Percentiles rank a stretch among this genome's conserved stretches.
Conservation (phyloP, 2,329 filamentous ascomycete genomes). For the Bimuria novae-zelandiae region DNA sequence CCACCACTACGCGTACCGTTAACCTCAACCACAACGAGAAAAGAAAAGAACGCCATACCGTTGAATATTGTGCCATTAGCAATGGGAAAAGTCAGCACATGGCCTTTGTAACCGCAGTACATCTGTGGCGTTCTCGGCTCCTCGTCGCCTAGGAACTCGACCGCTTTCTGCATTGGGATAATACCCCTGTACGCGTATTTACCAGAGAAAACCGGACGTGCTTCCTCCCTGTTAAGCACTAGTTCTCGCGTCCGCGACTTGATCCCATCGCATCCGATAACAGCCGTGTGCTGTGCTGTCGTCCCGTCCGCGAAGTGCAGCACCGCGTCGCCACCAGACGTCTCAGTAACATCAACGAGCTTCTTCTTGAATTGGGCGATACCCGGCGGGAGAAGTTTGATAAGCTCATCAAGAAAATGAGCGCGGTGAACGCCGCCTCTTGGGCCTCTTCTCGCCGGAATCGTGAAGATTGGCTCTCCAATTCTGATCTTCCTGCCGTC, state of each 20-base stretch:
- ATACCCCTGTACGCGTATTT: slow-evolving; percentile 51
- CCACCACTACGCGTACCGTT: slow-evolving; percentile 26
- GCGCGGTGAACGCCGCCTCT: slow-evolving; percentile 17
- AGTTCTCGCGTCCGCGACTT: background rate
- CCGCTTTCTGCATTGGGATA: slow-evolving; percentile 62
- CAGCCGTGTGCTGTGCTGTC: slow-evolving; percentile 15
- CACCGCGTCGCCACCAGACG: background rate
- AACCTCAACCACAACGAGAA: background rate
- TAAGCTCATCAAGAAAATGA: background rate
- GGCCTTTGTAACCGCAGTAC: slow-evolving; percentile 61
- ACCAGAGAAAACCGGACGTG: slow-evolving; percentile 3
- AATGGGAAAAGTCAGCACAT: slow-evolving; percentile 66
- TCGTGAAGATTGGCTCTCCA: slow-evolving; percentile 27
- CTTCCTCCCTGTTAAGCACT: slow-evolving; percentile 49
- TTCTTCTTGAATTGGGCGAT: background rate
- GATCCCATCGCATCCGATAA: background rate
- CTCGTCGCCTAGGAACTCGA: slow-evolving; percentile 54
- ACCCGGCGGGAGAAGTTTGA: background rate
- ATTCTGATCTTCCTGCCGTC: slow-evolving; percentile 12
- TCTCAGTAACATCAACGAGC: background rate
- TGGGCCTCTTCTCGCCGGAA: slow-evolving; percentile 29
- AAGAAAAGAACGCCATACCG: slow-evolving; percentile 32
- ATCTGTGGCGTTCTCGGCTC: slow-evolving; percentile 57
- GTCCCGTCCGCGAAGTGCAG: background rate
- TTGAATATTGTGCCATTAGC: slow-evolving; percentile 61